Base-by-base conservation (phyloP, 768 basidiomycete genomes). In the Boletus sp. region DNA sequence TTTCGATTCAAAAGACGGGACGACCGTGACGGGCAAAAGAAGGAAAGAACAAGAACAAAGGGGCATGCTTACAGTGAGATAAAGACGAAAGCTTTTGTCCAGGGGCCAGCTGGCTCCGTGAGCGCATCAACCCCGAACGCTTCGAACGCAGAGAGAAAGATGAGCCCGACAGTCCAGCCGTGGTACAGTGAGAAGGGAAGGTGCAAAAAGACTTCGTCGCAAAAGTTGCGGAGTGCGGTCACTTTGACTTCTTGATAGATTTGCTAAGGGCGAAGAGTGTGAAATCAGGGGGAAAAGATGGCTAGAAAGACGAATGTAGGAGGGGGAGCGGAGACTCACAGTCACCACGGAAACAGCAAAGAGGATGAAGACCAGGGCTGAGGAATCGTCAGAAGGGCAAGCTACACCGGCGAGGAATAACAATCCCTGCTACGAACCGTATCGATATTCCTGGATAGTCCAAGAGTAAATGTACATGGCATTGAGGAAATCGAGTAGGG, bases 111-210 rank as follows among this genome's bases (percentile, higher is more conserved):
- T 29, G 72, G 71, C 59, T 83, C 72, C 40, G 70, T 75, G 56
- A 74, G 67, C 4, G 82, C 81, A 62, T 85, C 74, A 47, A 77
- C 74, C 38, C 87, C 86, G 57, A 85, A 85, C 2, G 83, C 81
- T 55, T 82, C 80, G 58, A 85, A 84, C 2, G 69, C 82, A 30
- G 81, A 77, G 54, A 83, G 69, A 60, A 84, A 64, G 59, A 83
- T 69, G 60, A 80, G 75, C 38, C 77, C 69, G 58, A 80, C 78
- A 13, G 75, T 75, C 80, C 81, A 82, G 48, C 84, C 84, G 60
- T 86, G 84, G 68, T 80, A 88, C 44, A 88, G 72, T 13, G 81
- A 84, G 74, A 89, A 88, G 5, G 87, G 87, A 11, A 87, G 78
- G 64, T 87, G 85, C n/a, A 88, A 72, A 47, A 86, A 85, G 55